phyloP scores from a whole-genome alignment of 176 grass and related monocot species.

The Eragrostis nindensis region DNA sequence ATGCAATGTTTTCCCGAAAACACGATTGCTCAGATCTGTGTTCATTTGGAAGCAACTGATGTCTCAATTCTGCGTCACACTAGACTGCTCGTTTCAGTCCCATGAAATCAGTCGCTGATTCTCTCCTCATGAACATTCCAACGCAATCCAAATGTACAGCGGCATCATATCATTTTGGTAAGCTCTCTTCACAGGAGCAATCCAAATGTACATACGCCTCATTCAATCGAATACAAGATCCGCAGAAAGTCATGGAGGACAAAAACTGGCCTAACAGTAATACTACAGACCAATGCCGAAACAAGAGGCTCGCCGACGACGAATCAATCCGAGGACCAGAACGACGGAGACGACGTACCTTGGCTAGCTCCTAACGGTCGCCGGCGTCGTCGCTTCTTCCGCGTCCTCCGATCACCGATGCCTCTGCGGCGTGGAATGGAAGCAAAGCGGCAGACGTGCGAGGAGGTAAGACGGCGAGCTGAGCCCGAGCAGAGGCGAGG shows the following conservation, averaged over 20 bases:
- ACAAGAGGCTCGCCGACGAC: no score
- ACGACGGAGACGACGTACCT: neutral
- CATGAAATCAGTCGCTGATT: neutral
- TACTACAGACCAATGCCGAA: neutral
- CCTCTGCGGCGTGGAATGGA: neutral
- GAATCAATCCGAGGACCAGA: neutral
- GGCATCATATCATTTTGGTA: no score
- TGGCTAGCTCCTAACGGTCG: neutral
- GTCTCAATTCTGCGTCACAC: no score
- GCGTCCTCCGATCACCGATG: neutral
- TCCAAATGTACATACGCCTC: no score
- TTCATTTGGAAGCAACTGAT: neutral
- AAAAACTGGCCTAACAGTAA: no score
- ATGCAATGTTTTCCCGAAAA: neutral
- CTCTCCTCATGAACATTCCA: neutral
- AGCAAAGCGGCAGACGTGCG: neutral
- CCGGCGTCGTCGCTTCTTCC: neutral
- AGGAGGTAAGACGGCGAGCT: constrained; percentile 12
- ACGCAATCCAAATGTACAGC: neutral
- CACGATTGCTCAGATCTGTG: neutral
- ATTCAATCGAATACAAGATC: no score
- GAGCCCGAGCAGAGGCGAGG: neutral
- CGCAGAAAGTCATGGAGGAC: no score
- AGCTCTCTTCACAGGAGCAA: no score
- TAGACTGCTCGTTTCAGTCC: no score